These are phyloP conservation scores for Leishmania mexicana DNA, from an alignment of 208 protist genomes.

Conservation along the genomic window DNA sequence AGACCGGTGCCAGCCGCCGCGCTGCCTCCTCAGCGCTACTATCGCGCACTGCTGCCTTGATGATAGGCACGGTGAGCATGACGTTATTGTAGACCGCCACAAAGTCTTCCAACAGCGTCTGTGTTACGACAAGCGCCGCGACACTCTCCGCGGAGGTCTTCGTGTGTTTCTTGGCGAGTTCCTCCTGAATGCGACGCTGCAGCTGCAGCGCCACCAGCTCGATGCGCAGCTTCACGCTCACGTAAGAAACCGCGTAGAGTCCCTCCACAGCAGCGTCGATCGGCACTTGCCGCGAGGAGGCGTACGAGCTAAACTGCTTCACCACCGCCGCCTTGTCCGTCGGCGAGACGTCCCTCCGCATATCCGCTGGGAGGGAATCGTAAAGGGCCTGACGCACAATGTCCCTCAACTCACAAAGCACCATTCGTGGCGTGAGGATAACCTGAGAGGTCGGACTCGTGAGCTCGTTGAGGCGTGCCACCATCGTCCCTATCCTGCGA, in stretches of 20 bases:
- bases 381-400: constrained; percentile 50
- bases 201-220: constrained; percentile 58
- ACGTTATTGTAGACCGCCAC: constrained; percentile 51
- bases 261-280: constrained; percentile 50
- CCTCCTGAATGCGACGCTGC: constrained; percentile 36
- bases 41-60: constrained; percentile 31
- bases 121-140: constrained; percentile 48
- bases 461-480: constrained; percentile 51
- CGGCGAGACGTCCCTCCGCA: constrained; percentile 18
- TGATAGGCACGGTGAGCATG: constrained; percentile 55
- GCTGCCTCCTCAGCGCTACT: constrained; percentile 3
- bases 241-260: constrained; percentile 54
- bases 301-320: constrained; percentile 22
- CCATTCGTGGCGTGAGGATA: constrained; percentile 44
- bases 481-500: constrained; percentile 51
- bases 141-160: constrained; percentile 21
- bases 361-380: constrained; percentile 29
- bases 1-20: constrained; percentile 31
- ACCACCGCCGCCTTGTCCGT: constrained; percentile 16
- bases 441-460: constrained; percentile 29
- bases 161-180: constrained; percentile 29
- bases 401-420: constrained; percentile 54
- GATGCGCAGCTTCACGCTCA: constrained; percentile 66
- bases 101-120: constrained; percentile 63
- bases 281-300: constrained; percentile 48